Percentiles rank a stretch among this genome's conserved stretches.
phyloP scores from a whole-genome alignment of 2,329 filamentous ascomycete species.

The Pseudofabraea citricarpa region DNA sequence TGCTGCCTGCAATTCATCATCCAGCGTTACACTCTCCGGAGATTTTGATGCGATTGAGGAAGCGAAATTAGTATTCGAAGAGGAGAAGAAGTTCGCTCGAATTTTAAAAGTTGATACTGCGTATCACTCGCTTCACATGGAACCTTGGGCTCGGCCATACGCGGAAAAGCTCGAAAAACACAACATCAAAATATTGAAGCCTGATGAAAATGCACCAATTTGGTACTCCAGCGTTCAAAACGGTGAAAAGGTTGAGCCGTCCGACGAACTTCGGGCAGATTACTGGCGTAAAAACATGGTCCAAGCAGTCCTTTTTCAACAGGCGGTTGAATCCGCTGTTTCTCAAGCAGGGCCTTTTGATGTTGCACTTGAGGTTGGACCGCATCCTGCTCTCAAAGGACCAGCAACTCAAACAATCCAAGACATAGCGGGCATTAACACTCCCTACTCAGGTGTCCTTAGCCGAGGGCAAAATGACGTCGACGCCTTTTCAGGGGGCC shows the following conservation, averaged over 20 bases:
- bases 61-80: background rate
- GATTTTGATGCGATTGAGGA: slow-evolving; percentile 1
- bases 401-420: slow-evolving; percentile 1
- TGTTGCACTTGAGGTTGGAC: slow-evolving; percentile 2
- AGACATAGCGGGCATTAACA: background rate
- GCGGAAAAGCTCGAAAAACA: background rate
- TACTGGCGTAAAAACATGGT: slow-evolving; percentile 30
- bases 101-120: slow-evolving; percentile 6
- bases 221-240: slow-evolving; percentile 22
- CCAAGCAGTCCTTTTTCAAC: slow-evolving; percentile 33
- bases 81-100: background rate
- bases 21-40: slow-evolving; percentile 15
- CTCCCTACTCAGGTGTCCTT: slow-evolving; percentile 8
- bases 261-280: background rate
- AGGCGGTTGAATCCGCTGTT: slow-evolving; percentile 26
- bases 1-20: slow-evolving; percentile 20
- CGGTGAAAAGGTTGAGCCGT: background rate
- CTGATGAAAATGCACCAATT: slow-evolving; percentile 31
- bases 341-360: slow-evolving; percentile 9
- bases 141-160: background rate
- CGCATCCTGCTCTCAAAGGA: slow-evolving; percentile 1
- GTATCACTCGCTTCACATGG: slow-evolving; percentile 11
- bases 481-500: slow-evolving; percentile 11
- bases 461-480: slow-evolving; percentile 8
- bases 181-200: slow-evolving; percentile 2